Conservation (phyloP, 805 yeast genomes). For the Metschnikowia borealis region DNA sequence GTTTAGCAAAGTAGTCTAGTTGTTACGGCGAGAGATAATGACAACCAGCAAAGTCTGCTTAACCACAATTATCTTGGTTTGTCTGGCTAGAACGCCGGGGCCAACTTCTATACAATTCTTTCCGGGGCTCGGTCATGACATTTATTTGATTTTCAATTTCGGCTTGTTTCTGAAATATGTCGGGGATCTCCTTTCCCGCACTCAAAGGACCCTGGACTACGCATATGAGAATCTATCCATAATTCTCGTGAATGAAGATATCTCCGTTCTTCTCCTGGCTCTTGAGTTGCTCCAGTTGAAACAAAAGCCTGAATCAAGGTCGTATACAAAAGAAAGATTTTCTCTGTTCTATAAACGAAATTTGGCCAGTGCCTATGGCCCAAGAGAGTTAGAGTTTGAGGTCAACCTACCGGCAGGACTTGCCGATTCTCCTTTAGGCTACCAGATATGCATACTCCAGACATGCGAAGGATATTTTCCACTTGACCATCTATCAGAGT, state of each 20-base stretch:
- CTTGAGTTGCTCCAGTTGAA: constrained; percentile 2
- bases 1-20: neutral
- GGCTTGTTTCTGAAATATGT: constrained; percentile 9
- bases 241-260: constrained; percentile 10
- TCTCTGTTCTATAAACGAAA: constrained; percentile 5
- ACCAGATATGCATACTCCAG: constrained; percentile 18
- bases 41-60: neutral
- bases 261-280: constrained; percentile 8
- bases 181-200: constrained; percentile 2
- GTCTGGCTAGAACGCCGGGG: constrained; percentile 9
- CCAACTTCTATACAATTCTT: constrained; percentile 7
- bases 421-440: constrained; percentile 22
- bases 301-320: neutral
- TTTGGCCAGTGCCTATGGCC: constrained; percentile 4
- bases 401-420: constrained; percentile 19
- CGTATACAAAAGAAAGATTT: neutral
- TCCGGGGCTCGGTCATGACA: constrained; percentile 9
- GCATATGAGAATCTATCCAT: constrained; percentile 5
- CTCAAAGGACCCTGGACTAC: neutral
- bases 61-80: constrained; percentile 6
- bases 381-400: constrained; percentile 1
- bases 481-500: constrained; percentile 18
- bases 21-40: neutral
- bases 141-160: constrained; percentile 10
- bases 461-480: constrained; percentile 13